Evolutionary conservation across 257 asterid species (phyloP).

Genomic region (Plantago elongata): DNA sequence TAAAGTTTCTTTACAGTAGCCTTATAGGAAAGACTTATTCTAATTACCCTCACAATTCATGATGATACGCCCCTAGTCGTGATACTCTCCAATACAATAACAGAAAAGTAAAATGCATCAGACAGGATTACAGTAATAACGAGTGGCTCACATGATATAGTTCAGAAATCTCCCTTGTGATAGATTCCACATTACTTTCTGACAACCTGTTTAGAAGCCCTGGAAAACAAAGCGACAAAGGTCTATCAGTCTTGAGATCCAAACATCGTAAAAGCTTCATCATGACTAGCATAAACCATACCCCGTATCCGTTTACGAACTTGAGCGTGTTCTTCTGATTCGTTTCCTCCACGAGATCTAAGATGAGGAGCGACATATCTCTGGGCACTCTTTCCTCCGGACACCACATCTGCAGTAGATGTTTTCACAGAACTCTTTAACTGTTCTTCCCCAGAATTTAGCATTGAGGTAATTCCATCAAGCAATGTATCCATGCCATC

Average conservation of each 20-base stretch:
- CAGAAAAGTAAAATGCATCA: slow-evolving; percentile 8
- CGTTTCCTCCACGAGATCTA: slow-evolving; percentile 46
- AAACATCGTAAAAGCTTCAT: slow-evolving; percentile 12
- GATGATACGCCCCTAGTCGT: slow-evolving; percentile 4
- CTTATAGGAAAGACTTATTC: too few species aligned
- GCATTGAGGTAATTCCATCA: slow-evolving; percentile 41
- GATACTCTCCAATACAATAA: background rate
- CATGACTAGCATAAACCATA: slow-evolving; percentile 22
- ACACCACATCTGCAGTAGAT: slow-evolving; percentile 20
- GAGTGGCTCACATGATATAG: slow-evolving; percentile 44
- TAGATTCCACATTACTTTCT: slow-evolving; percentile 75
- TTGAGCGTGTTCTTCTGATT: slow-evolving; percentile 66
- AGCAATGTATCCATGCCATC: slow-evolving; percentile 28
- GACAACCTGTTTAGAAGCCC: slow-evolving; percentile 85
- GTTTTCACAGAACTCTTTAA: slow-evolving; percentile 3
- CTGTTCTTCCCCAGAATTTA: slow-evolving; percentile 6
- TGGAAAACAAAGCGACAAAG: slow-evolving; percentile 25
- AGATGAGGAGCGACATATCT: slow-evolving; percentile 67
- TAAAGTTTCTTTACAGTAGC: too few species aligned
- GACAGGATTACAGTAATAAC: slow-evolving; percentile 11
- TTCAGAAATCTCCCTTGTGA: slow-evolving; percentile 56
- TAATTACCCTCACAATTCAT: background rate
- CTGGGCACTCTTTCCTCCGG: background rate
- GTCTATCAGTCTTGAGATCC: background rate
- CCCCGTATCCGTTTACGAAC: slow-evolving; percentile 70